Evolutionary conservation across 805 yeast genomes (phyloP), one percentile per base, ranked within the genome.

Genomic region (Maudiozyma pseudohumilis): DNA sequence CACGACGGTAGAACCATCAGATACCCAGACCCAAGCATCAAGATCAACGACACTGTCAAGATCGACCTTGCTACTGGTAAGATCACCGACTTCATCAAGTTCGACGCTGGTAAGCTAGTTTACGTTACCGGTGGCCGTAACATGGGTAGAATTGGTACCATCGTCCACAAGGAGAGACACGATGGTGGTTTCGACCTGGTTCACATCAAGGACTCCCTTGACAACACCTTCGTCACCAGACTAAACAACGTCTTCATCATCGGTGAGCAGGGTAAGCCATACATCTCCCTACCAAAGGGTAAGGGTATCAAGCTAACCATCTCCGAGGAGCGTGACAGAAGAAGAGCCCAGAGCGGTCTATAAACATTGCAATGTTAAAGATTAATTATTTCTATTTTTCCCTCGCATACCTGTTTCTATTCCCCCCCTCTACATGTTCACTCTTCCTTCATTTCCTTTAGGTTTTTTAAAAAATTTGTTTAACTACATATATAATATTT

Each of bases 1-100:
- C 98, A 89, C 80, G 98, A 89, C 66, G 97, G 98, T 72, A 88
- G 98, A 80, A 89, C 98, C 65, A 74, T 89, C 76, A 88, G 97
- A 74, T 89, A 88, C 86, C 97, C 97, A 70, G 97, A 89, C 67
- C 98, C 98, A 72, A 69, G 72, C 58, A 79, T 89, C 80, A 89
- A 76, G 74, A 87, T 86, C 63, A 87, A 92, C 79, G 98, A 89
- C 75, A 84, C 97, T 58, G 95, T 89, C 65, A 88, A 88, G 80
- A 73, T 89, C 65, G 95, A 89, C 73, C 75, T 89, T 63, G 95
- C 89, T 57, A 70, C 96, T 54, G 96, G 96, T 69, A 89, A 89
- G 78, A 80, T 87, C 66, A 69, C 81, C 44, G 88, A 84, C 53
- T 84, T 70, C 73, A 76, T 89, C 70, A 81, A 82, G 71, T 84